Conservation (phyloP, 768 basidiomycete genomes). For the Coprinopsis sp. region DNA sequence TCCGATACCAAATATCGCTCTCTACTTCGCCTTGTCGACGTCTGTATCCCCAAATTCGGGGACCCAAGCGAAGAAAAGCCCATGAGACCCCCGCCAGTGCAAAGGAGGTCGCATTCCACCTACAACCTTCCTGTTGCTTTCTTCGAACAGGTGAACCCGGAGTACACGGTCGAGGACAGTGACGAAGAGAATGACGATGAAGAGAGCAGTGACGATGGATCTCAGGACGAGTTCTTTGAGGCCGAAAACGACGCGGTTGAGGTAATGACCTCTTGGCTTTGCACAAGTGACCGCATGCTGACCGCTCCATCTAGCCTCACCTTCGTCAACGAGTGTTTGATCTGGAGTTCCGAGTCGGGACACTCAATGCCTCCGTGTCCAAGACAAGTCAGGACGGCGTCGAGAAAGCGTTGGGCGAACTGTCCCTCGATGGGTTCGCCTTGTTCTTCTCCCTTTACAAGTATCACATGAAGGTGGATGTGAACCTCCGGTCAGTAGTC, state of each 20-base stretch:
- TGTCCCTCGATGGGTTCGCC: slow-evolving; percentile 74
- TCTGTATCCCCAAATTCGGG: slow-evolving; percentile 81
- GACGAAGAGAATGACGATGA: slow-evolving; percentile 38
- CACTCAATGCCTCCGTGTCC: slow-evolving; percentile 72
- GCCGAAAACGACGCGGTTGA: slow-evolving; percentile 57
- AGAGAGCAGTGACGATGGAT: slow-evolving; percentile 30
- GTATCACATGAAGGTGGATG: slow-evolving; percentile 81
- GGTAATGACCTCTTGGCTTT: slow-evolving; percentile 30
- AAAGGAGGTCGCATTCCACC: slow-evolving; percentile 22
- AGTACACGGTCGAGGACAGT: slow-evolving; percentile 68
- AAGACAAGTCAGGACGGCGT: slow-evolving; percentile 56
- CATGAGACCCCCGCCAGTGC: slow-evolving; percentile 9
- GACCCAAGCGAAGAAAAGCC: slow-evolving; percentile 21
- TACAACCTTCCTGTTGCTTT: slow-evolving; percentile 54
- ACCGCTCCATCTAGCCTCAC: slow-evolving; percentile 26
- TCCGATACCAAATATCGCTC: slow-evolving; percentile 90
- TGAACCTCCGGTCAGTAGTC: slow-evolving; percentile 62
- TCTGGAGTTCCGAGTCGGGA: slow-evolving; percentile 82
- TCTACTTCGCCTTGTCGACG: slow-evolving; percentile 88
- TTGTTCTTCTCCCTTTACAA: slow-evolving; percentile 72
- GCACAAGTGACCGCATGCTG: slow-evolving; percentile 2
- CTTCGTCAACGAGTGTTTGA: slow-evolving; percentile 68
- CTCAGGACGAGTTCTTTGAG: slow-evolving; percentile 62
- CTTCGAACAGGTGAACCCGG: slow-evolving; percentile 49
- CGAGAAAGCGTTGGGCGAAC: slow-evolving; percentile 75